Conservation (phyloP, 176 grass and related monocot genomes). For the Zea mays region Zm-B73-REFERENCE-NAM-5.0 NC_050099.1:44206501-44207000, state of each 20-base stretch:
- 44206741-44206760: background rate
- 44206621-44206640: no score
- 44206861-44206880: background rate
- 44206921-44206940: background rate
- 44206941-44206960: background rate
- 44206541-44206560: constrained; percentile 5
- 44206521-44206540: background rate
- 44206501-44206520: background rate
- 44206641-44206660: background rate
- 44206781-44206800: background rate
- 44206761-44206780: background rate
- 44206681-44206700: background rate
- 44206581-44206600: background rate
- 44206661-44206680: background rate
- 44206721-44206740: background rate
- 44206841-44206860: background rate
- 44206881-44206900: background rate
- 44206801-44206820: background rate
- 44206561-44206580: background rate
- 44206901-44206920: background rate
- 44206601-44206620: background rate
- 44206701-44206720: background rate
- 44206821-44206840: background rate
- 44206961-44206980: background rate
- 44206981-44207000: background rate